phyloP scores from a whole-genome alignment of 495 filamentous ascomycete species.

The Penicillium maclennaniae region DNA sequence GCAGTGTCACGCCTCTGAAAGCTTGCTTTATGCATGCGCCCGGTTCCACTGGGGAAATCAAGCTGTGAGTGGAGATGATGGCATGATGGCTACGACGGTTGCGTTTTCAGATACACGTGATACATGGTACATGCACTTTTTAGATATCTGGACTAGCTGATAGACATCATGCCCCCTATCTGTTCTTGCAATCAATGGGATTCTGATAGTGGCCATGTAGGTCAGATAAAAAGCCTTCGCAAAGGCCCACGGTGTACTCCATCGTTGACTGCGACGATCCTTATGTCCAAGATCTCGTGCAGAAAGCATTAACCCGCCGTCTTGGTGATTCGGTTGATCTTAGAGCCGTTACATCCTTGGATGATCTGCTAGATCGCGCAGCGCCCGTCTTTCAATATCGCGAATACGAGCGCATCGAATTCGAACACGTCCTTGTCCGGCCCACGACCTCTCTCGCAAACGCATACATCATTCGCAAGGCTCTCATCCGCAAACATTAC shows the following conservation, averaged over 20 bases:
- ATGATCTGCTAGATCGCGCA: constrained; percentile 38
- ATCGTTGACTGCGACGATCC: constrained; percentile 77
- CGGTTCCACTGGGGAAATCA: constrained; percentile 68
- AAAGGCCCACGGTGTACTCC: constrained; percentile 55
- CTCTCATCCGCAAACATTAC: constrained; percentile 95
- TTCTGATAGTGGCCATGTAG: constrained; percentile 45
- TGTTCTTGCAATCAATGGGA: constrained; percentile 8
- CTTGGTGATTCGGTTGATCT: constrained; percentile 46
- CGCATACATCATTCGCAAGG: constrained; percentile 92
- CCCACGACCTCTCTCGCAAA: constrained; percentile 62
- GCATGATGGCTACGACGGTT: constrained; percentile 20
- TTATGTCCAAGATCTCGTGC: constrained; percentile 81
- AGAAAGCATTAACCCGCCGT: constrained; percentile 60
- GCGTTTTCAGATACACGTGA: constrained; percentile 27
- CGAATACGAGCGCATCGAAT: constrained; percentile 82
- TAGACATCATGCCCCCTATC: constrained; percentile 21
- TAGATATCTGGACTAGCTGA: constrained; percentile 32
- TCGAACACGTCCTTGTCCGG: constrained; percentile 63
- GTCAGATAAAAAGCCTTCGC: constrained; percentile 36
- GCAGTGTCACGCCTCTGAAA: constrained; percentile 82
- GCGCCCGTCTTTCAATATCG: constrained; percentile 71
- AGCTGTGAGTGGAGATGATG: constrained; percentile 71
- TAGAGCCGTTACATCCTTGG: constrained; percentile 43
- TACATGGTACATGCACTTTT: constrained; percentile 28
- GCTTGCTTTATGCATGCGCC: constrained; percentile 89